Base-by-base conservation (phyloP, 768 basidiomycete genomes). In the Grammothele lineata region DNA sequence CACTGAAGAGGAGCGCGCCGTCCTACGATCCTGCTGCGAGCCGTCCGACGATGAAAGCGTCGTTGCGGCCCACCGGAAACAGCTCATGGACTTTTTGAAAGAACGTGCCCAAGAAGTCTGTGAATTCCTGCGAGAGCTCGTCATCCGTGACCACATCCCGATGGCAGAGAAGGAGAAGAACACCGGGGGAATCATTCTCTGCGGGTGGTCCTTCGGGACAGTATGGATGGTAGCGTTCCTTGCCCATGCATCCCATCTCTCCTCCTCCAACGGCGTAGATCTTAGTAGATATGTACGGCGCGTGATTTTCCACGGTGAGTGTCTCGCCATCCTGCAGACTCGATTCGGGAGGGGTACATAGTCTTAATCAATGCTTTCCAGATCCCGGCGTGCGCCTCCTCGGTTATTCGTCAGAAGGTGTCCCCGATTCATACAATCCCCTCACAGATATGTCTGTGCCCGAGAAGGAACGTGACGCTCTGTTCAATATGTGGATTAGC, bases 131-230 rank as follows among this genome's bases (percentile, higher is more conserved):
- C 42, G 21, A 12, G 43, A 40, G 15, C 32, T 49, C 37, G 32
- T 49, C 8, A 4, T 6, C 3, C 27, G n/a, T 2, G 21, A 32
- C 22, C 5, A 24, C 9, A 32, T 37, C 9, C 35, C 40, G 9
- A 12, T 14, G 1, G 27, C 42, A 7, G 4, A 33, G 0, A 24
- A 15, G 9, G 9, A 3, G 21, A 5, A 25, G 3, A 17, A 18
- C 21, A 9, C 21, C n/a, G 54, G 54, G 10, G 54, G 54, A 12
- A 46, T 55, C 22, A n/a, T 50, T 0, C 21, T 55, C 10, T 36
- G 37, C 1, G 54, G 50, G 9, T 55, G 54, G 54, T 55, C 54
- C 8, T 17, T 30, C 19, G 54, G 43, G 6, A 36, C 39, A 10
- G 17, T 26, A 15, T 48, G 39, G 27, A 25, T 40, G 9, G 24